These are phyloP conservation scores for Coriolopsis trogii DNA, from an alignment of 1,284 basidiomycete species.

Conservation along the genomic window DNA sequence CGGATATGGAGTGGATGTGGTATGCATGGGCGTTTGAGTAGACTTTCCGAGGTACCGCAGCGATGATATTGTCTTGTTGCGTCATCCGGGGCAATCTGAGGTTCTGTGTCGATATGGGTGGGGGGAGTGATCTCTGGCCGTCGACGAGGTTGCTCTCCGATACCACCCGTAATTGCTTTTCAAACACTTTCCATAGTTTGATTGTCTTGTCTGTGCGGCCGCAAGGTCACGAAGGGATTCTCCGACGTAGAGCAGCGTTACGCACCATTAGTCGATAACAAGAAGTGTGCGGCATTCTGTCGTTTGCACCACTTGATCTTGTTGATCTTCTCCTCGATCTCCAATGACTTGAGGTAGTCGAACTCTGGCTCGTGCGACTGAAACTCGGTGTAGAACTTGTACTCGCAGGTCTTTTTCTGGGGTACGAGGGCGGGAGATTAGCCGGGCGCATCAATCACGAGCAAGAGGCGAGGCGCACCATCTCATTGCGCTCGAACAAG, in stretches of 20 bases:
- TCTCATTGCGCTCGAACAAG: slow-evolving; percentile 97
- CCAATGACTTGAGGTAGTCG: slow-evolving; percentile 99
- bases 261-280: slow-evolving; percentile 95
- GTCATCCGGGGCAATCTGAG: slow-evolving; percentile 89
- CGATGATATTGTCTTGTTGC: slow-evolving; percentile 97
- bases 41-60: slow-evolving; percentile 97
- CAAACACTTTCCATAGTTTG: slow-evolving; percentile 99
- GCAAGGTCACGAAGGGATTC: neutral
- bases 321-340: slow-evolving; percentile 99
- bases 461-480: slow-evolving; percentile 59
- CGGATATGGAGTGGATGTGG: slow-evolving; percentile 99
- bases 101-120: slow-evolving; percentile 57
- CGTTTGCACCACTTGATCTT: slow-evolving; percentile 99
- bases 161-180: slow-evolving; percentile 95
- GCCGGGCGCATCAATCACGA: slow-evolving; percentile 4
- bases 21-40: slow-evolving; percentile 99
- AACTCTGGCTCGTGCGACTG: slow-evolving; percentile 99
- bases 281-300: slow-evolving; percentile 96
- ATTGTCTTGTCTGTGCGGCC: slow-evolving; percentile 92
- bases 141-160: slow-evolving; percentile 95
- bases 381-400: slow-evolving; percentile 99
- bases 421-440: slow-evolving; percentile 7
- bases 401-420: slow-evolving; percentile 99
- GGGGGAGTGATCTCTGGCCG: slow-evolving; percentile 67
- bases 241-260: slow-evolving; percentile 5